A percentile compares a stretch with the other conserved stretches of the same genome.
Evolutionary conservation across 148 eudicot species (phyloP).

Genomic region (Camellia granthamiana): DNA sequence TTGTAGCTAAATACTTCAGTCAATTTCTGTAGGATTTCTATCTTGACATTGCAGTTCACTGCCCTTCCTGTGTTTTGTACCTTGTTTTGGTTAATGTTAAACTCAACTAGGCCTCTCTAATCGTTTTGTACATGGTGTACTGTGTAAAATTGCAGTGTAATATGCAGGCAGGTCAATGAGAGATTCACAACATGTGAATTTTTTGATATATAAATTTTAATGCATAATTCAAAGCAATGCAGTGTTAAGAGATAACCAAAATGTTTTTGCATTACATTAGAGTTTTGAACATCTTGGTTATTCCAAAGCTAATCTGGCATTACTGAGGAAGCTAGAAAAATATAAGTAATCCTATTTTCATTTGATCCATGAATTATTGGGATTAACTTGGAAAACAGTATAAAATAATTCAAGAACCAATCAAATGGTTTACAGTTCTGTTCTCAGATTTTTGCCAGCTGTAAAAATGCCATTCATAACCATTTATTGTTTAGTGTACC

Average conservation of each 20-base stretch:
- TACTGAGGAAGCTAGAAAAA: not conserved
- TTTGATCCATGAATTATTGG: not conserved
- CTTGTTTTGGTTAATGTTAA: not conserved
- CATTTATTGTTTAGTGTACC: too few species aligned
- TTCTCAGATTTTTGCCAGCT: too few species aligned
- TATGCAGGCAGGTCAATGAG: not conserved
- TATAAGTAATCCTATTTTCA: not conserved
- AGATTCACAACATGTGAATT: too few species aligned
- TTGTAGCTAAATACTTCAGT: not conserved
- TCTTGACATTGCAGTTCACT: not conserved
- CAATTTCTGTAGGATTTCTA: too few species aligned
- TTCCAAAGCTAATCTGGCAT: not conserved
- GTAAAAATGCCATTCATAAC: too few species aligned
- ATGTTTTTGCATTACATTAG: too few species aligned
- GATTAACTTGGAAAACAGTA: not conserved
- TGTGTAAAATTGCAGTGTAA: not conserved
- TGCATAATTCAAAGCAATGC: too few species aligned
- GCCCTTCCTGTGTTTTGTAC: not conserved
- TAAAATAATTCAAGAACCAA: too few species aligned
- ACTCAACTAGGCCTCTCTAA: not conserved
- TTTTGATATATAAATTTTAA: too few species aligned
- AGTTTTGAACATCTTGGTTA: not conserved
- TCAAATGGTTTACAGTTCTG: too few species aligned
- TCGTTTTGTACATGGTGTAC: not conserved
- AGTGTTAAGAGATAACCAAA: too few species aligned